Evolutionary conservation across 768 basidiomycete species (phyloP), one percentile per base, ranked within the genome.

Genomic region (Leccinum arenicola): DNA sequence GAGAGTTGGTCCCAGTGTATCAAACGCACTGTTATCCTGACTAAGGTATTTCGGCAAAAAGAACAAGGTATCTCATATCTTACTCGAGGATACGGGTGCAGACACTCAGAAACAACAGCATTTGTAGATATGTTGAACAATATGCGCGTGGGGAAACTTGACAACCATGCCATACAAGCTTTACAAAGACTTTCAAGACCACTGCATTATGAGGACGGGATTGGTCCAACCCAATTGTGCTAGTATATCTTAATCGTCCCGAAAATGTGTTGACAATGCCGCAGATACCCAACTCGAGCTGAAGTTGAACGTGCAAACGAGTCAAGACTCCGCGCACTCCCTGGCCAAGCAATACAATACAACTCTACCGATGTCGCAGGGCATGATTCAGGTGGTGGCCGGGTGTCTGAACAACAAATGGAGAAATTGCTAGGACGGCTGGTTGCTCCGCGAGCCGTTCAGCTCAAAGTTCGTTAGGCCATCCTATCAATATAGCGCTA

Each of bases 111-210:
- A 51, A 23, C 21, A 43, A 59, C 58, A 82, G 85, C 67, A 21
- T 95, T 97, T 67, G 83, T 93, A 57, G 82, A 91, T 64, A 91
- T 96, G 84, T 77, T 97, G 47, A 95, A 95, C 67, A 81, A 84
- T 54, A 89, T 96, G 87, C 85, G 95, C 19, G 87, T 88, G 65
- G 95, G 95, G 2, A 73, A 72, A 45, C 70, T 93, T 49, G 75
- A 80, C 21, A 55, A 73, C 1, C 68, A 73, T 6, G 74, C 81
- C 43, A 70, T 77, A 4, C 62, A 65, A 10, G 75, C 77, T 4
- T 93, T 97, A 74, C 70, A 73, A 50, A 63, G 63, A 1, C 79
- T 95, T 21, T 77, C 80, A 3, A 81, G 92, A 15, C 66, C 71
- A 23, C 78, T 93, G 10, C 58, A 58, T 1, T 93, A 93, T 66